phyloP scores from a whole-genome alignment of 192 early-diverging fungal species.

The Martensiomyces pterosporus region DNA sequence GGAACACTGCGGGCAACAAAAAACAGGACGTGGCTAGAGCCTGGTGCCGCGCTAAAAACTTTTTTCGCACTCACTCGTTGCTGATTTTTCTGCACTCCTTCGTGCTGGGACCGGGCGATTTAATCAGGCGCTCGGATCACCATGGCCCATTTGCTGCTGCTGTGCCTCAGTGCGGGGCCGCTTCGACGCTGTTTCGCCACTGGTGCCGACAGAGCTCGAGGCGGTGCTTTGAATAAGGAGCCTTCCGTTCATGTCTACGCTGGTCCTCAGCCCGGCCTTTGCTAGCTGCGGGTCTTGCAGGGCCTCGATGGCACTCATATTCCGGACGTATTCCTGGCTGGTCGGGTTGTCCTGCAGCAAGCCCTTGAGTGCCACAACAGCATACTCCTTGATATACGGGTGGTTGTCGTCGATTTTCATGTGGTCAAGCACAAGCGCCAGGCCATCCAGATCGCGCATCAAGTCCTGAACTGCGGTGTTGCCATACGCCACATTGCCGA shows the following conservation, averaged over 20 bases:
- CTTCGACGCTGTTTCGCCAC: too few relatives aligned
- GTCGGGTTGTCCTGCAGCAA: constrained; percentile 26
- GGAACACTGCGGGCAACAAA: not conserved
- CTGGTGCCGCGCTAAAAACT: too few relatives aligned
- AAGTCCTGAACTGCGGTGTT: constrained; percentile 23
- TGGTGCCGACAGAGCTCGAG: too few relatives aligned
- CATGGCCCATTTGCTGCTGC: too few relatives aligned
- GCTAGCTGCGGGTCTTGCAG: constrained; percentile 10
- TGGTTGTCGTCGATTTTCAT: constrained; percentile 48
- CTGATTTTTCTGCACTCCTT: too few relatives aligned
- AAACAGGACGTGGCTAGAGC: too few relatives aligned
- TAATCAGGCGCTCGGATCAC: too few relatives aligned
- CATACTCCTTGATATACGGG: constrained; percentile 48
- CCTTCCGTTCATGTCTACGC: constrained; percentile 1
- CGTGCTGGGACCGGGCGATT: too few relatives aligned
- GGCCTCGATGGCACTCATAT: constrained; percentile 16
- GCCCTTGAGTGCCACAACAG: constrained; percentile 33
- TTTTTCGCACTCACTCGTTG: too few relatives aligned
- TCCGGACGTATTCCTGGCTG: constrained; percentile 32
- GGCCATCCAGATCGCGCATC: constrained; percentile 34
- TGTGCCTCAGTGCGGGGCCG: too few relatives aligned
- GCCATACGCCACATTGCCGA: constrained; percentile 31
- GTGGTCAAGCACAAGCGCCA: constrained; percentile 43
- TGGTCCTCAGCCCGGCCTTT: constrained; percentile 9
- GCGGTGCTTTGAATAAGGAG: not conserved